Conservation (phyloP, 768 basidiomycete species). For the Cystofilobasidium capitatum region DNA sequence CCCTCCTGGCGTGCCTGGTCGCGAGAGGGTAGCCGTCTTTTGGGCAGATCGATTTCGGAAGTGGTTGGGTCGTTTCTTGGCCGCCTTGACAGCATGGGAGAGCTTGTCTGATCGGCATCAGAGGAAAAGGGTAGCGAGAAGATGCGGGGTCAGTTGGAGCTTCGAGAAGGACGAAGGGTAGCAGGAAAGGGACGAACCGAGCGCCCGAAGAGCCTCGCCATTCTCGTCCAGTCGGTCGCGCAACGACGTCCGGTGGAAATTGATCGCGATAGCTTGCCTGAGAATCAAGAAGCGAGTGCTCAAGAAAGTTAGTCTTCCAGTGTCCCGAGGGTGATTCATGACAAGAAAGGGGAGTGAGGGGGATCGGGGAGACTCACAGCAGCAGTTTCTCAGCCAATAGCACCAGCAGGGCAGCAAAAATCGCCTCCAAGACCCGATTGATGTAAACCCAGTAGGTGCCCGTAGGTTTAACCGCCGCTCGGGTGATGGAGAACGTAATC, state of each 20-base stretch:
- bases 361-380: too few species aligned
- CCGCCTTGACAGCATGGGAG: constrained; percentile 10
- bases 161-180: neutral
- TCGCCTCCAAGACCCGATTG: constrained; percentile 56
- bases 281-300: too few species aligned
- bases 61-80: neutral
- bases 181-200: constrained; percentile 45
- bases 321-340: too few species aligned
- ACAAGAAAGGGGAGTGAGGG: too few species aligned
- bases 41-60: neutral
- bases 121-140: neutral
- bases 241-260: constrained; percentile 43
- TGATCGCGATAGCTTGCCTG: constrained; percentile 71
- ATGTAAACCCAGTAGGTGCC: constrained; percentile 58
- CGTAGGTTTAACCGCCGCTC: constrained; percentile 51
- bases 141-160: neutral
- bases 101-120: constrained; percentile 10
- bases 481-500: constrained; percentile 60
- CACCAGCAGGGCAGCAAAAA: constrained; percentile 45
- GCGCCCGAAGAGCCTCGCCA: constrained; percentile 55
- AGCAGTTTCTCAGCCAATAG: constrained; percentile 53
- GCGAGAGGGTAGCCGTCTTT: constrained; percentile 2
- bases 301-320: too few species aligned
- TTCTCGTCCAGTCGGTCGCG: constrained; percentile 61
- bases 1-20: neutral